Base-by-base conservation (phyloP, 2,329 filamentous ascomycete genomes). In the Clonostachys sp. region DNA sequence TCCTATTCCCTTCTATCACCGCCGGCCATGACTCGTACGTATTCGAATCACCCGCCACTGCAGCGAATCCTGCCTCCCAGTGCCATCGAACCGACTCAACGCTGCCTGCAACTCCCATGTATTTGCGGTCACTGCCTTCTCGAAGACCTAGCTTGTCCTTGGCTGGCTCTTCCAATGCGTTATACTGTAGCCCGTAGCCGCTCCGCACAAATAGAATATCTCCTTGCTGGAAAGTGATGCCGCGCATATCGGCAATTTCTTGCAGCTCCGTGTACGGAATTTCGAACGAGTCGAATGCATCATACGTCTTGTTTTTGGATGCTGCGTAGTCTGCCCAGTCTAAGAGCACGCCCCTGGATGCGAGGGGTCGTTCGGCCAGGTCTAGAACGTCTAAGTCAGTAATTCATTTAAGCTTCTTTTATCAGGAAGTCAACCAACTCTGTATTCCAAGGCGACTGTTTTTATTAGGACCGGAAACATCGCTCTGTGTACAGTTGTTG, bases 131-230 rank as follows among this genome's bases (percentile, higher is more conserved):
- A 30, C 24, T 30, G 8, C 24, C 24, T 30, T 30, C 9, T 10
- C 24, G 24, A 30, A 30, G 24, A 10, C 24, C 24, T 10, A 30
- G 24, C 9, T 9, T 10, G 24, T 30, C 24, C 9, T 30, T 30
- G 24, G 24, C 24, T 30, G 24, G 24, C 24, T 30, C 24, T 2
- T 30, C 9, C 24, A 30, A 30, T 10, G 24, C 24, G 24, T 30
- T 30, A 30, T 30, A 16, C 13, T 41, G 16, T 67, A 5, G 61
- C 68, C n/a, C 64, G 58, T 4, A 68, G 68, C 55, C 70, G 77
- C 12, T 75, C 75, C 0, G 70, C 70, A 33, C 75, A 68, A 40
- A 79, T 64, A 81, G 62, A 41, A 80, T 72, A 51, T 80, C 77
- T n/a, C 77, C 77, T 5, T 59, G 60, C n/a, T 61, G 65, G 45